Conservation (phyloP, 805 yeast species). For the Kuraishia floccosa region DNA sequence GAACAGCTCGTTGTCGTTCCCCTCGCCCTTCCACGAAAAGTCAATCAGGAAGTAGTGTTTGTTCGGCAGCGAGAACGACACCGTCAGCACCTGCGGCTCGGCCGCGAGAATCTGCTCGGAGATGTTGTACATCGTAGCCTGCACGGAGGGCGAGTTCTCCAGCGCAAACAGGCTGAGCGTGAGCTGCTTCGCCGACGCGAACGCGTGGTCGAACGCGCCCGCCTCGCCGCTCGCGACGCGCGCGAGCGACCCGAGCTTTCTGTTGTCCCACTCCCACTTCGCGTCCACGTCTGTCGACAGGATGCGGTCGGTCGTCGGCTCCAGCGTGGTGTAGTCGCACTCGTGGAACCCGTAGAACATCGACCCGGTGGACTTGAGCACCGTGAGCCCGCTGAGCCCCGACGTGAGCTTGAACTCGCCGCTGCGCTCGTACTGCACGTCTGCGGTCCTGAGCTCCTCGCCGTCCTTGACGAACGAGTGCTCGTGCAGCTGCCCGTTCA, state of each 20-base stretch:
- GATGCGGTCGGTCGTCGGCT: conserved; percentile 76
- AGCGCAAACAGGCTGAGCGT: conserved; percentile 73
- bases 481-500: conserved; percentile 60
- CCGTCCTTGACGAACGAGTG: conserved; percentile 86
- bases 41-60: conserved; percentile 83
- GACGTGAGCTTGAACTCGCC: conserved; percentile 53
- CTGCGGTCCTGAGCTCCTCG: conserved; percentile 61
- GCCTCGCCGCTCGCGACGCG: conserved; percentile 40
- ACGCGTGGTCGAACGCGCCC: conserved; percentile 57
- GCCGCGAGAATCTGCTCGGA: conserved; percentile 52
- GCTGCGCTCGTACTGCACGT: conserved; percentile 36
- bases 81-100: conserved; percentile 48
- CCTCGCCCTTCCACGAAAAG: conserved; percentile 74
- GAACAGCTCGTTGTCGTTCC: conserved; percentile 71
- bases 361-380: conserved; percentile 84
- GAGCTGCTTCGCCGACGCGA: conserved; percentile 47
- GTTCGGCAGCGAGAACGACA: conserved; percentile 75
- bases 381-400: conserved; percentile 68
- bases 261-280: conserved; percentile 52
- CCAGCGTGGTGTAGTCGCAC: conserved; percentile 83
- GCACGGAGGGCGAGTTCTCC: conserved; percentile 89
- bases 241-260: conserved; percentile 36
- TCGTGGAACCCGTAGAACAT: conserved; percentile 81
- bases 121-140: conserved; percentile 96
- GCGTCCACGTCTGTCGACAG: conserved; percentile 80